Evolutionary conservation across 2,329 filamentous ascomycete genomes (phyloP), one percentile per base, ranked within the genome.

Genomic region (Ciborinia camelliae): DNA sequence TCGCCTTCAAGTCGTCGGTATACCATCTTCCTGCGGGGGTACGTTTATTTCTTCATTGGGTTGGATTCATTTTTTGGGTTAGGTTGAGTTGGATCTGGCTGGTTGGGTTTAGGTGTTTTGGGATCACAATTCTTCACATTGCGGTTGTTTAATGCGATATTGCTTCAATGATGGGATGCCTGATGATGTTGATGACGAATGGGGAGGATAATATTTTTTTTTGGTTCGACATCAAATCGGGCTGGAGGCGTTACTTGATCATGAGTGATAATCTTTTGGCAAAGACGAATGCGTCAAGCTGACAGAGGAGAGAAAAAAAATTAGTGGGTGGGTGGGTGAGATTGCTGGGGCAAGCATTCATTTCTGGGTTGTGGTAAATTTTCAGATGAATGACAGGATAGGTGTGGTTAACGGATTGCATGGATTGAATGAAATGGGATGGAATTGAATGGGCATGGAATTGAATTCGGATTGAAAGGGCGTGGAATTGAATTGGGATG

Each of bases 141-240:
- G 39, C 39, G 41, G 8, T 57, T n/a, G 54, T 57, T 43, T 32
- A 45, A 45, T 45, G 39, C 54, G 32, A 45, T 57, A 20, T 45
- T 43, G 52, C n/a, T 45, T 32, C 26, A 32, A 32, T 45, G 54
- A 23, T 32, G 18, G 20, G 20, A 57, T 32, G 54, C 54, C 20
- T 57, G 54, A 32, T 45, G 54, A 41, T 43, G 53, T 30, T 30
- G 37, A 57, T 43, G 26, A 57, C 18, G 37, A 57, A 45, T 45
- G 39, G 39, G 20, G 39, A 32, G 39, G 39, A 18, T 14, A 39
- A 10, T 23, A 32, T 15, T 18, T 14, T 43, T 41, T 57, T 53
- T 30, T 45, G 8, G 1, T 32, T 28, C 18, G 39, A 57, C 54
- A 57, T 43, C n/a, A 57, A 23, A 20, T 43, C 20, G 45, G 12